Percentiles rank a stretch among this genome's conserved stretches.
phyloP scores from a whole-genome alignment of 208 protist genomes.

The Trypanosoma grayi region DNA sequence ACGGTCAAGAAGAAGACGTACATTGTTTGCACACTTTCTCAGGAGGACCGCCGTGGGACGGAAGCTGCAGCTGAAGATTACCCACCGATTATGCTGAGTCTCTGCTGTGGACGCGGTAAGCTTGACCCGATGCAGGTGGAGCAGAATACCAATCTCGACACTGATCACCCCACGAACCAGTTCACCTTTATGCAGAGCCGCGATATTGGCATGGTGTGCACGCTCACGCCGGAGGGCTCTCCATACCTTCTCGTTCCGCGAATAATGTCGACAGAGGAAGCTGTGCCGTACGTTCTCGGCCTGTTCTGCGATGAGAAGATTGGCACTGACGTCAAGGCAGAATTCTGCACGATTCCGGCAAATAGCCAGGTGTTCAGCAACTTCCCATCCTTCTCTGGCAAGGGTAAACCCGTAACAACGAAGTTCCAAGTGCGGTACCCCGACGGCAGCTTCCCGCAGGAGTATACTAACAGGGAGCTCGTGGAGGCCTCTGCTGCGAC shows the following conservation, averaged over 20 bases:
- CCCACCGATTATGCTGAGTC: slow-evolving; percentile 34
- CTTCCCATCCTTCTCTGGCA: slow-evolving; percentile 25
- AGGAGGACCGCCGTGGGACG: slow-evolving; percentile 24
- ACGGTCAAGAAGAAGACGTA: slow-evolving; percentile 26
- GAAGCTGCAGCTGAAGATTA: slow-evolving; percentile 9
- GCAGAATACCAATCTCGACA: slow-evolving; percentile 28
- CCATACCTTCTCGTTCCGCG: slow-evolving; percentile 65
- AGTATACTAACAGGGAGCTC: slow-evolving; percentile 11
- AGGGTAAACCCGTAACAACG: slow-evolving; percentile 18
- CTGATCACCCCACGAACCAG: slow-evolving; percentile 31
- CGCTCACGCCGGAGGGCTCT: slow-evolving; percentile 41
- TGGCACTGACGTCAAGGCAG: slow-evolving; percentile 20
- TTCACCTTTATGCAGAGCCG: slow-evolving; percentile 53
- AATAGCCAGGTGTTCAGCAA: slow-evolving; percentile 24
- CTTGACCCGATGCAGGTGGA: slow-evolving; percentile 12
- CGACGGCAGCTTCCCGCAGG: slow-evolving; percentile 9
- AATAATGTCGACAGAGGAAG: slow-evolving; percentile 23
- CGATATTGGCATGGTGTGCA: slow-evolving; percentile 37
- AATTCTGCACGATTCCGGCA: slow-evolving; percentile 18
- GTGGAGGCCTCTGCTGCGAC: not conserved
- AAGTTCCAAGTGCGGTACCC: slow-evolving; percentile 20
- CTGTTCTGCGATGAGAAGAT: slow-evolving; percentile 13
- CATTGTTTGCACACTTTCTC: slow-evolving; percentile 29
- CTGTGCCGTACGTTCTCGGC: slow-evolving; percentile 25
- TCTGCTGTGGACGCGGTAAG: slow-evolving; percentile 11